Evolutionary conservation across 2,329 filamentous ascomycete species (phyloP), one percentile per base, ranked within the genome.

Genomic region (Microdochium trichocladiopsis): DNA sequence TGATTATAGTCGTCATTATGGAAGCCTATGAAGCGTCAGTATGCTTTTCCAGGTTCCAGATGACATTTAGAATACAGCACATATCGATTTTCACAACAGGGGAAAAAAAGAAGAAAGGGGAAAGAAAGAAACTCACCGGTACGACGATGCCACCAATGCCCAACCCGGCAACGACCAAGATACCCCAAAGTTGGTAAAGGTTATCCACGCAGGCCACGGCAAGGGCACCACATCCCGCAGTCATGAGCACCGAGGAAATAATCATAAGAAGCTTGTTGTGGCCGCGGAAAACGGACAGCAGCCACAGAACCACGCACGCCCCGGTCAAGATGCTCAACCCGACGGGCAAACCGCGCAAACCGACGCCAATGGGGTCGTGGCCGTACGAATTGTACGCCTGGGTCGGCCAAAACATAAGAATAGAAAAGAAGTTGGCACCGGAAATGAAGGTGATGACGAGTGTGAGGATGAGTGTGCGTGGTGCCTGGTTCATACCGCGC

Each of bases 121-220:
- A 41, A 41, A 41, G 5, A 41, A 18, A 41, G n/a, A 41, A 41
- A 41, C 80, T 83, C 1, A 80, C 79, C 0, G 84, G 85, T 3
- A 88, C 80, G 16, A 87, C 79, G 50, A 88, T 84, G 1, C 82
- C 84, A 4, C 84, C 85, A 4, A 88, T 82, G 6, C 85, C 85
- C 2, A 87, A 65, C 4, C 81, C 79, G 2, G 83, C 82, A 3
- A 87, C 61, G 16, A 80, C 69, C n/a, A 87, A 70, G 24, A 86
- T 67, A 14, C 72, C 76, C 69, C 79, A 85, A 14, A 84, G 66
- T 21, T 71, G 66, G 53, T 72, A 58, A 50, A 83, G 69, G 58
- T 84, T 85, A 63, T 82, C 71, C 3, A 69, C 63, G 2, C 66
- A 66, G 0, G 75, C 76, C 23, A 75, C 66, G 2, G 79, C 69